A percentile compares a stretch with the other conserved stretches of the same genome.
These are phyloP conservation scores for Diaporthe citrichinensis DNA, from an alignment of 2,329 filamentous ascomycete species.

Conservation along the genomic window DNA sequence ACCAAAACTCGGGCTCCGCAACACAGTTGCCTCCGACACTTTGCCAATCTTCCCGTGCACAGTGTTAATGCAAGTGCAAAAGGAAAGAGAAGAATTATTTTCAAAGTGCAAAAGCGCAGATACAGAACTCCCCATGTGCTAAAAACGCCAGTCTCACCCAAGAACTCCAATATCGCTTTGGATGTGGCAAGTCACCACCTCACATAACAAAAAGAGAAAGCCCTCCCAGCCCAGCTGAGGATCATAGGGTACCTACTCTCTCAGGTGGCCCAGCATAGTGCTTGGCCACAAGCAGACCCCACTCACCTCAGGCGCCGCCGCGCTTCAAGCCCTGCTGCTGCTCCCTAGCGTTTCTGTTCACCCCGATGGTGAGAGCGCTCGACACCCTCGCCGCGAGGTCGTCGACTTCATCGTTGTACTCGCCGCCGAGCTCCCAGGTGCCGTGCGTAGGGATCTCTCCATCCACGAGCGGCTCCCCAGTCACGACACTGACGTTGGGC, in stretches of 20 bases:
- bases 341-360: neutral
- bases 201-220: neutral
- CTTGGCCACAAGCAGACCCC: too few relatives aligned
- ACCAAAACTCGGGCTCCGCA: neutral
- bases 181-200: neutral
- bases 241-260: neutral
- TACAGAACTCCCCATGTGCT: too few relatives aligned
- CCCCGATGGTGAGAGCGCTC: neutral
- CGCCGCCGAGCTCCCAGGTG: neutral
- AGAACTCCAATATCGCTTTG: neutral
- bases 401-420: too few relatives aligned
- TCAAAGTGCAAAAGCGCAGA: too few relatives aligned
- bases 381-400: neutral
- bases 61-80: neutral
- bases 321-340: neutral
- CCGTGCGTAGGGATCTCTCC: slow-evolving; percentile 1
- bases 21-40: neutral
- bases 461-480: slow-evolving; percentile 3
- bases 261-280: neutral
- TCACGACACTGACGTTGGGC: slow-evolving; percentile 32
- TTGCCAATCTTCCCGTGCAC: neutral
- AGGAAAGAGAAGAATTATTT: too few relatives aligned
- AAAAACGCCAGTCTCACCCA: neutral
- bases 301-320: neutral
- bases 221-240: neutral